These are phyloP conservation scores for Xylaria scruposa DNA, from an alignment of 495 filamentous ascomycete genomes.

Conservation along the genomic window DNA sequence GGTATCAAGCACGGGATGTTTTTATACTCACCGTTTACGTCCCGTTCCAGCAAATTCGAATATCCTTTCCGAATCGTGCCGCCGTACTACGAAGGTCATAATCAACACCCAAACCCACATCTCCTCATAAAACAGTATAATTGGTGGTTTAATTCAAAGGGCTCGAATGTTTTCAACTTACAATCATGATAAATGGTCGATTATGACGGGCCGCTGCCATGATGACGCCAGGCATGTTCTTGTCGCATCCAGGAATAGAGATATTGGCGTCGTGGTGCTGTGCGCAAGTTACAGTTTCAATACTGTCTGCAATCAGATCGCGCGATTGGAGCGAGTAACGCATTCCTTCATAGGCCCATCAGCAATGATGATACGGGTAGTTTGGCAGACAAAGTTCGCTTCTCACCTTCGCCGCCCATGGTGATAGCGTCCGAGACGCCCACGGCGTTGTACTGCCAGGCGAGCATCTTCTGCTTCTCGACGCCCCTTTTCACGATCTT, in stretches of 20 bases:
- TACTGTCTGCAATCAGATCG: slow-evolving; percentile 93
- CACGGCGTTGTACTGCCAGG: slow-evolving; percentile 93
- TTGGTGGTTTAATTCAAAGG: too few species aligned
- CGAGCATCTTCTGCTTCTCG: slow-evolving; percentile 83
- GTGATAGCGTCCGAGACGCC: slow-evolving; percentile 94
- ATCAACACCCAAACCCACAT: not conserved
- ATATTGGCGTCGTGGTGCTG: slow-evolving; percentile 94
- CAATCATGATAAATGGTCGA: slow-evolving; percentile 72
- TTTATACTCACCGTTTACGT: too few species aligned
- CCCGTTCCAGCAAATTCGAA: slow-evolving; percentile 74
- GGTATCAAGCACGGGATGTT: too few species aligned
- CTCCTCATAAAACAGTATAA: too few species aligned
- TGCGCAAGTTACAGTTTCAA: slow-evolving; percentile 90
- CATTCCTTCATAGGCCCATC: slow-evolving; percentile 71
- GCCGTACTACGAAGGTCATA: slow-evolving; percentile 64
- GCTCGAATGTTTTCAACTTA: slow-evolving; percentile 24
- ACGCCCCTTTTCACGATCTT: slow-evolving; percentile 89
- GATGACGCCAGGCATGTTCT: slow-evolving; percentile 92
- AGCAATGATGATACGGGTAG: slow-evolving; percentile 18
- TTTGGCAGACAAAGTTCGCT: not conserved
- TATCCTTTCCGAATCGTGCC: slow-evolving; percentile 89
- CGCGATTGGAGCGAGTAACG: slow-evolving; percentile 93
- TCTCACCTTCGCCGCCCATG: slow-evolving; percentile 90
- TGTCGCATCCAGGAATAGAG: slow-evolving; percentile 94
- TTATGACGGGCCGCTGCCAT: slow-evolving; percentile 84